These are phyloP conservation scores for Coemansia sp. DNA, from an alignment of 192 early-diverging fungal species.

Conservation along the genomic window DNA sequence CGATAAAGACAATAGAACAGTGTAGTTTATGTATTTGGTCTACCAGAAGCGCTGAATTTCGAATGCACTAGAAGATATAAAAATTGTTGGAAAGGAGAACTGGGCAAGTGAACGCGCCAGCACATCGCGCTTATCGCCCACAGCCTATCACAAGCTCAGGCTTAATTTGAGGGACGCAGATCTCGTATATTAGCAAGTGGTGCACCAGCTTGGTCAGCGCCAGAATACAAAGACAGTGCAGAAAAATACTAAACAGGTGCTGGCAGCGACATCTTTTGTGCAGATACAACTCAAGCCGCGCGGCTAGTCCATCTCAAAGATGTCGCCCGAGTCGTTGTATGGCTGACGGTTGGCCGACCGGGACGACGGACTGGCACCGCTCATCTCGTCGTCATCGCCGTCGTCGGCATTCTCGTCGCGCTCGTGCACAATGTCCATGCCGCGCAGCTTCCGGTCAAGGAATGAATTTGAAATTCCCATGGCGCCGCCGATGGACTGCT, in stretches of 20 bases:
- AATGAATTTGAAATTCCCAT: conserved; percentile 17
- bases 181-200: too few species aligned
- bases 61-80: not conserved
- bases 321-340: conserved; percentile 12
- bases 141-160: not conserved
- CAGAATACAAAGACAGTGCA: not conserved
- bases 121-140: not conserved
- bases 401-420: not conserved
- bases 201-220: not conserved
- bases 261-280: not conserved
- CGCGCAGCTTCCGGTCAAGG: conserved; percentile 17
- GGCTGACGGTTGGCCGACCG: not conserved
- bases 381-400: conserved; percentile 14
- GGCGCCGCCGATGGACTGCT: not conserved
- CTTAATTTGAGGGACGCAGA: too few species aligned
- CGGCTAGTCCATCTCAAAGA: conserved; percentile 32
- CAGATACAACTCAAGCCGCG: not conserved
- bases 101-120: not conserved
- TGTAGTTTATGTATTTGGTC: not conserved
- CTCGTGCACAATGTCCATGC: conserved; percentile 16
- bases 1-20: not conserved
- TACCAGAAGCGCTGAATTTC: not conserved
- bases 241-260: not conserved
- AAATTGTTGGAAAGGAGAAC: not conserved
- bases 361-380: conserved; percentile 1